phyloP scores from a whole-genome alignment of 176 grass and related monocot species.

The Oryza brachyantha region DNA sequence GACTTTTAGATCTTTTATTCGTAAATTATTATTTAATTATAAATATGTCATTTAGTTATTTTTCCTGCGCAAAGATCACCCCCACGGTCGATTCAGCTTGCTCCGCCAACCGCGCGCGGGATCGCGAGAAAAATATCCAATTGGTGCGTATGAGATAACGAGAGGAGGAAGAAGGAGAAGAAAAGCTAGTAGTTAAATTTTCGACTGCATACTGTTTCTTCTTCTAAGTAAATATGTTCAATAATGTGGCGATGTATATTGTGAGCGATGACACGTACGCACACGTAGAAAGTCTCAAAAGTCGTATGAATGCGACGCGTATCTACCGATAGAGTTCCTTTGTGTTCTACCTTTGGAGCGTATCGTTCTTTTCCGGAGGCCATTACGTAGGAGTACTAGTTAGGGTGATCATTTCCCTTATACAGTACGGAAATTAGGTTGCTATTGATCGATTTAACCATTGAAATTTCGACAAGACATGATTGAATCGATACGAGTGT shows the following conservation, averaged over 20 bases:
- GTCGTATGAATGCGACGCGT: constrained; percentile 23
- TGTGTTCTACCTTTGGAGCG: neutral
- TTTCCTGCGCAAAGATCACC: no score
- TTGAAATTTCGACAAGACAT: neutral
- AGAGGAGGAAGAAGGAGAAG: no score
- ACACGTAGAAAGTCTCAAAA: constrained; percentile 26
- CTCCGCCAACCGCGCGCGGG: neutral
- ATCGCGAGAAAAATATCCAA: neutral
- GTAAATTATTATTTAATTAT: no score
- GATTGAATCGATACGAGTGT: neutral
- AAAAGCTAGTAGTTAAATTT: neutral
- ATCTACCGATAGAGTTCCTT: neutral
- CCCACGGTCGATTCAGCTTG: neutral
- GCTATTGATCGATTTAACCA: neutral
- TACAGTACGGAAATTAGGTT: no score
- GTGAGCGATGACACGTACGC: constrained; percentile 1
- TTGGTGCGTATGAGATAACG: no score
- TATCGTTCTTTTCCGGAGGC: neutral
- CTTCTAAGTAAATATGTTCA: neutral
- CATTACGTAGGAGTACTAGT: neutral
- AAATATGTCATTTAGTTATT: no score
- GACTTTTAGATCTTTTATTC: no score
- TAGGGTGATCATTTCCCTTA: no score
- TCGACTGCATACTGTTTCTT: neutral
- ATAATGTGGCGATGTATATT: neutral